phyloP scores from a whole-genome alignment of 208 protist genomes.

The Trypanosoma platydactyli region DNA sequence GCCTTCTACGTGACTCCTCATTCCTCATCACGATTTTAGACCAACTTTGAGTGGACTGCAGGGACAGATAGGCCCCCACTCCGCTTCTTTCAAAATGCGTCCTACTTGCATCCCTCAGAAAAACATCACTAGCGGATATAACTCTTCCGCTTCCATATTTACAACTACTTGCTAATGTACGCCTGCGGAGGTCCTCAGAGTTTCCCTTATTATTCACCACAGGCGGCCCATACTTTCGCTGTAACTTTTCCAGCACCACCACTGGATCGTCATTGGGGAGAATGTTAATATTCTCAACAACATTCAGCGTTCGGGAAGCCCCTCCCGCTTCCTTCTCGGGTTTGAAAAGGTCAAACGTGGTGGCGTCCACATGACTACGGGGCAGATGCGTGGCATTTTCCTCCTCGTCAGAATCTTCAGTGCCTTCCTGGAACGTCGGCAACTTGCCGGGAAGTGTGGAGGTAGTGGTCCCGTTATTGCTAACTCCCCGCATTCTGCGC shows the following conservation, averaged over 20 bases:
- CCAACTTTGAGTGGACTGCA: too few species aligned
- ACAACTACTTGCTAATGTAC: neutral
- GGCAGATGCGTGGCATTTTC: neutral
- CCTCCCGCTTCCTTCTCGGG: neutral
- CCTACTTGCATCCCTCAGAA: too few species aligned
- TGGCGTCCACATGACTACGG: neutral
- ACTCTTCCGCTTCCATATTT: neutral
- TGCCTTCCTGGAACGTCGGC: slow-evolving; percentile 37
- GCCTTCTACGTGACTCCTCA: too few species aligned
- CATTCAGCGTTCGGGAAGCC: neutral
- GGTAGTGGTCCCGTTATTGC: slow-evolving; percentile 20
- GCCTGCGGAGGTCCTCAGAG: neutral
- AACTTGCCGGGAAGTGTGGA: slow-evolving; percentile 20
- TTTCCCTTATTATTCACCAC: neutral
- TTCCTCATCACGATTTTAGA: too few species aligned
- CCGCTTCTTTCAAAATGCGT: too few species aligned
- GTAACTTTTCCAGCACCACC: slow-evolving; percentile 14
- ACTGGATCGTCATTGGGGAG: slow-evolving; percentile 7
- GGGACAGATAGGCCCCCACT: too few species aligned
- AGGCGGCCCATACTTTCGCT: slow-evolving; percentile 14
- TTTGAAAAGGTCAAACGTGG: neutral
- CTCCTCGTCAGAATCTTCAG: slow-evolving; percentile 26
- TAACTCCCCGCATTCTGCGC: slow-evolving; percentile 7
- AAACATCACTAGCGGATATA: too few species aligned
- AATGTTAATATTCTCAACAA: slow-evolving; percentile 9